phyloP scores from a whole-genome alignment of 306 rosid species.

The Hippophae tibetana region DNA sequence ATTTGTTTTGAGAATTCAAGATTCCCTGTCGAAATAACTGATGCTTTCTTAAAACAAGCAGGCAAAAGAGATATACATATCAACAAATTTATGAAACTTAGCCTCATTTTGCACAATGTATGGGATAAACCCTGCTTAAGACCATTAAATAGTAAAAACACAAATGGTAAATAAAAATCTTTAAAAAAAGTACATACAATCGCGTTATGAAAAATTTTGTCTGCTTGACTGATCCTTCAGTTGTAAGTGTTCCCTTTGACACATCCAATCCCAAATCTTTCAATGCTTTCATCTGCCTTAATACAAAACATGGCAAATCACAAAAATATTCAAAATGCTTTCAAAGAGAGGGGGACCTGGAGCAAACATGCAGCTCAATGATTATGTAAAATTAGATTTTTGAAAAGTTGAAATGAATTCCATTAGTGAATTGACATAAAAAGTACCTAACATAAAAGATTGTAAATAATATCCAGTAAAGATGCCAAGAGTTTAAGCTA shows the following conservation, averaged over 20 bases:
- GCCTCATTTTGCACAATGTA: too few species aligned
- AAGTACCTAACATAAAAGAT: not conserved
- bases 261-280: conserved; percentile 87
- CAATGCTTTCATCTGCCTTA: conserved; percentile 73
- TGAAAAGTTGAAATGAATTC: not conserved
- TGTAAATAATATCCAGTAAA: not conserved
- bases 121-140: too few species aligned
- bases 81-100: too few species aligned
- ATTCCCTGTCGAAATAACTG: too few species aligned
- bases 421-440: not conserved
- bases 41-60: too few species aligned
- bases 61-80: too few species aligned
- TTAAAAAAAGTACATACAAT: conserved; percentile 41
- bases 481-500: not conserved
- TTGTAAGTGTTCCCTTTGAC: conserved; percentile 75
- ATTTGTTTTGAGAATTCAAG: too few species aligned
- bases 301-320: conserved; percentile 19
- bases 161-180: not conserved
- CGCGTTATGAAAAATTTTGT: conserved; percentile 61
- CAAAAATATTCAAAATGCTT: conserved; percentile 12
- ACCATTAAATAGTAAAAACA: too few species aligned
- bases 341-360: not conserved
- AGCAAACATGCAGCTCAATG: not conserved
- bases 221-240: conserved; percentile 69
- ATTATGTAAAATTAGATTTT: not conserved